These are phyloP conservation scores for Eleusine coracana DNA, from an alignment of 176 grass and related monocot genomes.

Conservation along the genomic window DNA sequence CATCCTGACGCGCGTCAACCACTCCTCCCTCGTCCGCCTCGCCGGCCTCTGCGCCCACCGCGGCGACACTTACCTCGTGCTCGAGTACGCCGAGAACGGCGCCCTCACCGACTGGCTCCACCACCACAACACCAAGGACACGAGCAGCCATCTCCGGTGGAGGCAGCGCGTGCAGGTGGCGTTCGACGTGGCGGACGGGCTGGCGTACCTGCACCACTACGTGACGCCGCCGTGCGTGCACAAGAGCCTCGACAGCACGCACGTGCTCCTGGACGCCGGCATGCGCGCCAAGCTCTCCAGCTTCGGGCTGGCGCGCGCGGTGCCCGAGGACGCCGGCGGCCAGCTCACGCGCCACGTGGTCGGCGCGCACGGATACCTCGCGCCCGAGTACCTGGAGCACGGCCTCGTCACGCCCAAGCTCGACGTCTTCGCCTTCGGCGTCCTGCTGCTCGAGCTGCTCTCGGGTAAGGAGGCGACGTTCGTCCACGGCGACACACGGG, in stretches of 20 bases:
- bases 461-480: slow-evolving; percentile 72
- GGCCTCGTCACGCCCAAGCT: slow-evolving; percentile 74
- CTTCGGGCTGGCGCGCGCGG: slow-evolving; percentile 67
- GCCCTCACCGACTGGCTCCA: slow-evolving; percentile 81
- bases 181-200: slow-evolving; percentile 66
- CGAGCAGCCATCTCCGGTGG: slow-evolving; percentile 36
- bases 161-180: slow-evolving; percentile 66
- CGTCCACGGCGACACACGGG: slow-evolving; percentile 21
- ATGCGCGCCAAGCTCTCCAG: slow-evolving; percentile 69
- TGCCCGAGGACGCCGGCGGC: slow-evolving; percentile 23
- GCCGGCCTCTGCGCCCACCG: slow-evolving; percentile 74
- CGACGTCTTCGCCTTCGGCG: slow-evolving; percentile 85
- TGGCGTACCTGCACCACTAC: slow-evolving; percentile 88
- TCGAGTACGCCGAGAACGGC: slow-evolving; percentile 69
- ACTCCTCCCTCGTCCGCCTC: slow-evolving; percentile 68
- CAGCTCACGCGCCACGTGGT: slow-evolving; percentile 77
- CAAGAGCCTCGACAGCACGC: slow-evolving; percentile 81
- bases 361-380: slow-evolving; percentile 79
- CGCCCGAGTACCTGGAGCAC: slow-evolving; percentile 82
- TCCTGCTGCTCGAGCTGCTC: slow-evolving; percentile 76
- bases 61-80: slow-evolving; percentile 75
- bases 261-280: slow-evolving; percentile 68
- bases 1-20: slow-evolving; percentile 75
- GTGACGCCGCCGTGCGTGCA: slow-evolving; percentile 70
- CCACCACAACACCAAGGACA: not conserved